Percentiles rank a stretch among this genome's conserved stretches.
Evolutionary conservation across 257 asterid genomes (phyloP).

Genomic region (Solanum chiquidenum): DNA sequence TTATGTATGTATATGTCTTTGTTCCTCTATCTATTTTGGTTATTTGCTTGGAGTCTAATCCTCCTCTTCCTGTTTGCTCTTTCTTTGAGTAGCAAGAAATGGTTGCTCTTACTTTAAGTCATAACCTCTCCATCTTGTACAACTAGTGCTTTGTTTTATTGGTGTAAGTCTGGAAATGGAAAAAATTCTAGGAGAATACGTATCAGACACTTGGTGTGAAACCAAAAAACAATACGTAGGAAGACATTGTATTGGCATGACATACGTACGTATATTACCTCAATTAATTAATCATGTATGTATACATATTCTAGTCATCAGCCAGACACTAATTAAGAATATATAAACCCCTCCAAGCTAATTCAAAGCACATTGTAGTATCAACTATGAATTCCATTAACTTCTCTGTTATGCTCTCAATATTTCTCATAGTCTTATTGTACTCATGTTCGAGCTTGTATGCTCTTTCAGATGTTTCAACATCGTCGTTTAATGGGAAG

Average conservation of each 20-base stretch:
- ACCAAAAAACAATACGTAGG: neutral
- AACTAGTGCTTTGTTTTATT: neutral
- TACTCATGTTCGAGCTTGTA: neutral
- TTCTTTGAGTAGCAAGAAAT: neutral
- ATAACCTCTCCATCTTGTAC: neutral
- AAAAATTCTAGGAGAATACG: neutral
- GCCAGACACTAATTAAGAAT: neutral
- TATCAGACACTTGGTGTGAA: neutral
- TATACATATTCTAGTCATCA: neutral
- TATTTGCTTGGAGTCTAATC: neutral
- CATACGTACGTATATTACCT: neutral
- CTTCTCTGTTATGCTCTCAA: neutral
- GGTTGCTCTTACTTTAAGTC: neutral
- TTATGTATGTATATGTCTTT: neutral
- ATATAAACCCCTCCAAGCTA: neutral
- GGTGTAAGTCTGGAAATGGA: neutral
- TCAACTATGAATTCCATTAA: neutral
- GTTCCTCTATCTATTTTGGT: neutral
- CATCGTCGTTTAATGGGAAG: neutral
- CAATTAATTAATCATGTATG: neutral
- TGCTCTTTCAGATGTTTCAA: conserved; percentile 4
- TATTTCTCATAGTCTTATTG: neutral
- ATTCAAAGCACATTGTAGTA: neutral
- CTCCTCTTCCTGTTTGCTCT: neutral
- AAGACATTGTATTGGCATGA: neutral